phyloP scores from a whole-genome alignment of 345 rosid species.

The Rubroshorea leprosula region DNA sequence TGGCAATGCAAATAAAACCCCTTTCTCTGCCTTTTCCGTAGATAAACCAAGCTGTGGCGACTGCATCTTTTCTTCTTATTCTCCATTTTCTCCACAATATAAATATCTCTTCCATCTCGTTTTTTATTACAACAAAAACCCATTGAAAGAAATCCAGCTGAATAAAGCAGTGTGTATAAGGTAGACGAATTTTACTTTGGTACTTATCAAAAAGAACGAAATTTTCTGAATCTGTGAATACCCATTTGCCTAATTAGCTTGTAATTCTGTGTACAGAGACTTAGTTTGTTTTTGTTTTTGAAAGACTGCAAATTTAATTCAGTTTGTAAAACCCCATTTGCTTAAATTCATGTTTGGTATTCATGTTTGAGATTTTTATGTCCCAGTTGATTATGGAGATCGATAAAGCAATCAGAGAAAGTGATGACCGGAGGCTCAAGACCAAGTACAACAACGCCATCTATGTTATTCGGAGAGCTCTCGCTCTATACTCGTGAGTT shows the following conservation, averaged over 20 bases:
- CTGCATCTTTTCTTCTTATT: neutral
- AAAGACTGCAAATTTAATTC: neutral
- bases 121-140: neutral
- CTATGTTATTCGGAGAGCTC: slow-evolving; percentile 76
- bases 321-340: neutral
- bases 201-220: neutral
- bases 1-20: neutral
- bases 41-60: neutral
- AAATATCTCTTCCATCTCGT: neutral
- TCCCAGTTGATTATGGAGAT: slow-evolving; percentile 67
- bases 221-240: neutral
- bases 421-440: slow-evolving; percentile 85
- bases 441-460: slow-evolving; percentile 90
- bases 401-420: slow-evolving; percentile 70
- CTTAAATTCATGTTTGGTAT: neutral
- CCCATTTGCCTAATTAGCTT: neutral
- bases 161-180: no score
- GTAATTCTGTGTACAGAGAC: neutral
- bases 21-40: neutral
- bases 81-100: neutral
- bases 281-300: neutral
- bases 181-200: neutral
- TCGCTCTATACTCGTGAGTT: slow-evolving; percentile 86
- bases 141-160: neutral
- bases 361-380: neutral